phyloP scores from a whole-genome alignment of 106 monocot species.

The Dendrobium catenatum region DNA sequence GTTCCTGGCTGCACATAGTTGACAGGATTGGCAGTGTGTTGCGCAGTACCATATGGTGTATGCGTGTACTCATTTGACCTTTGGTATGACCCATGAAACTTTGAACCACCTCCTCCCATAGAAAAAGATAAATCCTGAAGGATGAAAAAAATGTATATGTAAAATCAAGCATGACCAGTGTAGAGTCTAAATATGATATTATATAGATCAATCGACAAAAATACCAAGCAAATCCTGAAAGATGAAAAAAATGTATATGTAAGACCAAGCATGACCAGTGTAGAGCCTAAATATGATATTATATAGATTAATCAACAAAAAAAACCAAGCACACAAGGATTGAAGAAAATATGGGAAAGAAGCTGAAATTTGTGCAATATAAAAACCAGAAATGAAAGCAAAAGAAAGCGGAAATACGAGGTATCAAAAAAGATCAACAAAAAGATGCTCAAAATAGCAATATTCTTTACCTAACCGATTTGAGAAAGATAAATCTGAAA shows the following conservation, averaged over 20 bases:
- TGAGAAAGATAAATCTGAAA: background rate
- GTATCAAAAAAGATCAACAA: background rate
- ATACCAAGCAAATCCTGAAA: background rate
- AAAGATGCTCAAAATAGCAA: background rate
- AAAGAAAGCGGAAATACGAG: background rate
- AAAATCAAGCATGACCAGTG: background rate
- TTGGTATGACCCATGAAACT: background rate
- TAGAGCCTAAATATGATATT: background rate
- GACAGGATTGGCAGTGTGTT: slow-evolving; percentile 27
- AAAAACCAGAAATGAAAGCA: background rate
- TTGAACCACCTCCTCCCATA: slow-evolving; percentile 12
- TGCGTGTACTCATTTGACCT: background rate
- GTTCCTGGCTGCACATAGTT: slow-evolving; percentile 22
- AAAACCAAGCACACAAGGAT: background rate
- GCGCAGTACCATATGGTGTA: slow-evolving; percentile 6
- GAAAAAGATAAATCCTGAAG: background rate
- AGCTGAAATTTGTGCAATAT: background rate
- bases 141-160: background rate
- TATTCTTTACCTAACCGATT: background rate
- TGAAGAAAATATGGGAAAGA: background rate
- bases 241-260: background rate
- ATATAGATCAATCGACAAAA: background rate
- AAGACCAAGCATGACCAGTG: background rate
- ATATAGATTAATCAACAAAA: background rate
- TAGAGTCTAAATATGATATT: background rate